Evolutionary conservation across 75 land plant species (phyloP).

Genomic region (Cupressus sempervirens): DNA sequence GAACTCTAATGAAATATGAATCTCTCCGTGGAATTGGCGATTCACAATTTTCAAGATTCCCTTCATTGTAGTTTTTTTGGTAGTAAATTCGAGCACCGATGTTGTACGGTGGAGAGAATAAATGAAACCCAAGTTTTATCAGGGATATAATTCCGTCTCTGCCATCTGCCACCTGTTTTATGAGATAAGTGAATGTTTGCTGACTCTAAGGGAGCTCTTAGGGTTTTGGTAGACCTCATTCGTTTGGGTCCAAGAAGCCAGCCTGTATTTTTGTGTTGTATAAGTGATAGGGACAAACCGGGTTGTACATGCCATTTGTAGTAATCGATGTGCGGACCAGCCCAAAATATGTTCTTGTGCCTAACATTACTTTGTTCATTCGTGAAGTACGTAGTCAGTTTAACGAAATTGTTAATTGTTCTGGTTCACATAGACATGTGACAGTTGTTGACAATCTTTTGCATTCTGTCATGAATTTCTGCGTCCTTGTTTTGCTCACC

Average conservation of each 20-base stretch:
- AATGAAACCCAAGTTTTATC: too few relatives aligned
- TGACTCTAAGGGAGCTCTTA: too few relatives aligned
- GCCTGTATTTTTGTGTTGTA: too few relatives aligned
- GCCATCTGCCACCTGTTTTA: too few relatives aligned
- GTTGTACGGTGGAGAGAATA: too few relatives aligned
- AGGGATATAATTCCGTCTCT: too few relatives aligned
- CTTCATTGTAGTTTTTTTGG: too few relatives aligned
- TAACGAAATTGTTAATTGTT: neutral
- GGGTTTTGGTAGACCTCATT: too few relatives aligned
- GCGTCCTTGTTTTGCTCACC: neutral
- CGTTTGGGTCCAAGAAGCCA: too few relatives aligned
- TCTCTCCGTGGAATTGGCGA: neutral
- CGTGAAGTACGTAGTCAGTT: neutral
- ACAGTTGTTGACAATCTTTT: neutral
- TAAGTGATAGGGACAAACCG: neutral
- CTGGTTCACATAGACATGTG: neutral
- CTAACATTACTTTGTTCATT: neutral
- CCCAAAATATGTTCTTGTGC: neutral
- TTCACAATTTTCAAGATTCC: neutral
- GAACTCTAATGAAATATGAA: neutral
- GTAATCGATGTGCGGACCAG: neutral
- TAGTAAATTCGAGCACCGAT: too few relatives aligned
- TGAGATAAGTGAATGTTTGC: too few relatives aligned
- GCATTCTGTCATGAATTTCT: neutral
- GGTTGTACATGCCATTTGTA: neutral